These are phyloP conservation scores for Berkeleyomyces basicola DNA, from an alignment of 2,329 filamentous ascomycete genomes.

Conservation along the genomic window DNA sequence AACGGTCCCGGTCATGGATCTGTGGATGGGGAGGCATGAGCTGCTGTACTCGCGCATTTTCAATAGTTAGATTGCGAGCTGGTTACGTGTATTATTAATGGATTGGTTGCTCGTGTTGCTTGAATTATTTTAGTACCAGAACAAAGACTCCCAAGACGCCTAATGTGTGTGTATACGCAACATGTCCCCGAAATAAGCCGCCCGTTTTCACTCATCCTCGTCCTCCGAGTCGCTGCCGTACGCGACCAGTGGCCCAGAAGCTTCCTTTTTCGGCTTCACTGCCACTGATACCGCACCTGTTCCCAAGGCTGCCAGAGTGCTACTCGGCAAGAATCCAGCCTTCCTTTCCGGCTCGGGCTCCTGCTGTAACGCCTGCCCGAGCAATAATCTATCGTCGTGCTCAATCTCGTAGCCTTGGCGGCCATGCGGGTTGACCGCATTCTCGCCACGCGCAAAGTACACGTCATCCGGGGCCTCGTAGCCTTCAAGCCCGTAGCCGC, in stretches of 20 bases:
- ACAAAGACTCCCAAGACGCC: conserved; percentile 10
- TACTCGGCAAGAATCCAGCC: conserved; percentile 62
- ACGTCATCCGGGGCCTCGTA: conserved; percentile 91
- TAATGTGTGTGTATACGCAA: conserved; percentile 10
- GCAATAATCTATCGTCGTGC: conserved; percentile 36
- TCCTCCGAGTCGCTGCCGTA: conserved; percentile 58
- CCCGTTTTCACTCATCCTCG: conserved; percentile 14
- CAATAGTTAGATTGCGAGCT: conserved; percentile 42
- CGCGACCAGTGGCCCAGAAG: conserved; percentile 58
- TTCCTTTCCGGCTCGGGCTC: conserved; percentile 27
- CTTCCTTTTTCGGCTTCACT: conserved; percentile 35
- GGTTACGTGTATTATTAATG: conserved; percentile 20
- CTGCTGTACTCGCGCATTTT: conserved; percentile 73
- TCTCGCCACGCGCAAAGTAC: conserved; percentile 70
- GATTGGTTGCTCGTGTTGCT: not conserved
- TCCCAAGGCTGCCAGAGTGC: conserved; percentile 65
- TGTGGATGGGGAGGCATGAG: conserved; percentile 74
- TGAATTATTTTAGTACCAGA: not conserved
- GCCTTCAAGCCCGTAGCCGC: conserved; percentile 71
- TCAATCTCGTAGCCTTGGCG: conserved; percentile 46
- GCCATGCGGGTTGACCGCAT: conserved; percentile 43
- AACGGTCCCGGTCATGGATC: conserved; percentile 58
- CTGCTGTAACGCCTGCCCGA: conserved; percentile 37
- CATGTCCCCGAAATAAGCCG: conserved; percentile 10
- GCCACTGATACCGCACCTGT: conserved; percentile 36